Evolutionary conservation across 139 green algal species (phyloP).

Genomic region (Prasinococcaceae sp.): DNA sequence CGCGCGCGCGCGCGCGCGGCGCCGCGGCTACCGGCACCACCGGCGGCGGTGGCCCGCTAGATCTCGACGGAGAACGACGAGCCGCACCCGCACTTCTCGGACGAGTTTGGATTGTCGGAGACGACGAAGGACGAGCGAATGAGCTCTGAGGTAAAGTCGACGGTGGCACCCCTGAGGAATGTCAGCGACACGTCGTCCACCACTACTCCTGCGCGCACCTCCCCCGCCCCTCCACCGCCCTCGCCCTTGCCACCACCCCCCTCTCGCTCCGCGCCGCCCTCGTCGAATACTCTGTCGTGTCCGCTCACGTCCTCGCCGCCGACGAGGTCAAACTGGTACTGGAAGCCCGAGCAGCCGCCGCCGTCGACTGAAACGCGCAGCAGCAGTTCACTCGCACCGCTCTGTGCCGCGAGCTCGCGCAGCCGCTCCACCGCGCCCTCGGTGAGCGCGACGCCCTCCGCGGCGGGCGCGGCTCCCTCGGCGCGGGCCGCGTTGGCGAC

Average conservation of each 20-base stretch:
- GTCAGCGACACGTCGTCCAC: slow-evolving; percentile 68
- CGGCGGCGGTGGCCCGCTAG: no score
- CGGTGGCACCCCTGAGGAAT: slow-evolving; percentile 61
- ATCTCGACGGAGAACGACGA: no score
- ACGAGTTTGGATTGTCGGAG: slow-evolving; percentile 57
- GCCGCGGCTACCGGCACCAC: no score
- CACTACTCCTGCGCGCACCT: no score
- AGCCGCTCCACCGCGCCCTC: slow-evolving; percentile 31
- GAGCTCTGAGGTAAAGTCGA: slow-evolving; percentile 75
- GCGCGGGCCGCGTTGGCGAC: no score
- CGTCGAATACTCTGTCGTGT: slow-evolving; percentile 46
- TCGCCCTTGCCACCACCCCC: no score
- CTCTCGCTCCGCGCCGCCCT: slow-evolving; percentile 43
- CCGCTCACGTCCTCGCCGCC: slow-evolving; percentile 4
- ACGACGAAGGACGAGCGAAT: slow-evolving; percentile 76
- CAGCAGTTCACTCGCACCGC: no score
- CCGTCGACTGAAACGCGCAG: slow-evolving; percentile 73
- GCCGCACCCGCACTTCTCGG: slow-evolving; percentile 61
- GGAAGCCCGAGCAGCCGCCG: slow-evolving; percentile 85
- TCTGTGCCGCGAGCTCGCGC: slow-evolving; percentile 29
- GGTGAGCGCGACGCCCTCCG: no score
- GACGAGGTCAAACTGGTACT: slow-evolving; percentile 79
- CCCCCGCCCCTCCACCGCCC: no score
- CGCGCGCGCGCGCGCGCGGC: no score
- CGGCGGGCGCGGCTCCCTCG: no score